Conservation (phyloP, 2,329 filamentous ascomycete genomes). For the Exophiala lecanii-corni region DNA sequence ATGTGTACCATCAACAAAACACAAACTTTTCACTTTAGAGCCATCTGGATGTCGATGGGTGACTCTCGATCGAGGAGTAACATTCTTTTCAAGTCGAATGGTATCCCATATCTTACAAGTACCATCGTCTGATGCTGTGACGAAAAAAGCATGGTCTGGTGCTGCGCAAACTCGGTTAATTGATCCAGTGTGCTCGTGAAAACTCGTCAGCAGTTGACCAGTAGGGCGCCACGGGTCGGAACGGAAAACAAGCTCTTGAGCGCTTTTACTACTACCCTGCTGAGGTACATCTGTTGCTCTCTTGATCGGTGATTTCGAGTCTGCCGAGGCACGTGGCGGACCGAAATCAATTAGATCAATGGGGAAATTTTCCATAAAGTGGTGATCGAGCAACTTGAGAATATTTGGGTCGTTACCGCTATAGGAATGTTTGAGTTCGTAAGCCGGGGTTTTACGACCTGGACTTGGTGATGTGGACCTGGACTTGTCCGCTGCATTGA, state of each 20-base stretch:
- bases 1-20: constrained; percentile 90
- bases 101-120: constrained; percentile 92
- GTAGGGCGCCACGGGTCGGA: constrained; percentile 72
- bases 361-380: constrained; percentile 67
- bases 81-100: constrained; percentile 80
- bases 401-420: constrained; percentile 66
- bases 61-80: constrained; percentile 80
- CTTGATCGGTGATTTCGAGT: constrained; percentile 48
- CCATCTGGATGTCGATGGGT: constrained; percentile 72
- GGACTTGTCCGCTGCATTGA: constrained; percentile 28
- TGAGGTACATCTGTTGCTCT: constrained; percentile 48
- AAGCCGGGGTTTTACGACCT: constrained; percentile 37
- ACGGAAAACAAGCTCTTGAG: constrained; percentile 14
- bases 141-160: constrained; percentile 89
- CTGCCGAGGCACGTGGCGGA: constrained; percentile 69
- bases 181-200: constrained; percentile 78
- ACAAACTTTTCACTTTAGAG: constrained; percentile 71
- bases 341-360: constrained; percentile 64
- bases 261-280: constrained; percentile 19
- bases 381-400: constrained; percentile 67
- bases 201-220: constrained; percentile 78
- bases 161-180: constrained; percentile 78
- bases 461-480: constrained; percentile 24
- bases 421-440: constrained; percentile 73
- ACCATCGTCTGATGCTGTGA: constrained; percentile 89